Evolutionary conservation across 148 eudicot species (phyloP).

Genomic region (Rhododendron ferrugineum): DNA sequence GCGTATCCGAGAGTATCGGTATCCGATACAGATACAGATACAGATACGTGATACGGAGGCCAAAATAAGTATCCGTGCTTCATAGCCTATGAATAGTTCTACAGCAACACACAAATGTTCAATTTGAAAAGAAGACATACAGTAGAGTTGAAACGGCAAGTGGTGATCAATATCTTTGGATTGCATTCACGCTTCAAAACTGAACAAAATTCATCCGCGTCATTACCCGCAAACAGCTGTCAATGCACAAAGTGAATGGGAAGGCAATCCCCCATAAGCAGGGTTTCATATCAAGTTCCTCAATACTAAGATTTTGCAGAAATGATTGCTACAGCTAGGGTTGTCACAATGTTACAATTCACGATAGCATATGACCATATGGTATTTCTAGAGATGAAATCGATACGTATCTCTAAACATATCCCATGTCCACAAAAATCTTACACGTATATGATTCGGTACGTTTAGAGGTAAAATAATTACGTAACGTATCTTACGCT

Average conservation of each 20-base stretch:
- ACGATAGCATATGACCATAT: neutral
- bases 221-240: constrained; percentile 85
- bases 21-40: too few relatives aligned
- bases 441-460: neutral
- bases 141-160: constrained; percentile 78
- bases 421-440: neutral
- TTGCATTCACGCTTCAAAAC: constrained; percentile 42
- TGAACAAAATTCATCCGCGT: constrained; percentile 73
- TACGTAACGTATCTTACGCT: too few relatives aligned
- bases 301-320: neutral
- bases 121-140: constrained; percentile 31
- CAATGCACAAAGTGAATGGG: constrained; percentile 11
- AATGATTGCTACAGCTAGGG: neutral
- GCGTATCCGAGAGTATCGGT: too few relatives aligned
- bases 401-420: neutral
- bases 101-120: neutral
- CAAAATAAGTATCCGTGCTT: too few relatives aligned
- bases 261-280: neutral
- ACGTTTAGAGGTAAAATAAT: neutral
- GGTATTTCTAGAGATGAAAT: neutral
- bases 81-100: neutral
- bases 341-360: neutral
- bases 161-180: constrained; percentile 84
- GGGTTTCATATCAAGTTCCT: neutral
- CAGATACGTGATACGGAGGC: too few relatives aligned